phyloP scores from a whole-genome alignment of 805 yeast genomes.

The Tetrapisispora taiwanensis region DNA sequence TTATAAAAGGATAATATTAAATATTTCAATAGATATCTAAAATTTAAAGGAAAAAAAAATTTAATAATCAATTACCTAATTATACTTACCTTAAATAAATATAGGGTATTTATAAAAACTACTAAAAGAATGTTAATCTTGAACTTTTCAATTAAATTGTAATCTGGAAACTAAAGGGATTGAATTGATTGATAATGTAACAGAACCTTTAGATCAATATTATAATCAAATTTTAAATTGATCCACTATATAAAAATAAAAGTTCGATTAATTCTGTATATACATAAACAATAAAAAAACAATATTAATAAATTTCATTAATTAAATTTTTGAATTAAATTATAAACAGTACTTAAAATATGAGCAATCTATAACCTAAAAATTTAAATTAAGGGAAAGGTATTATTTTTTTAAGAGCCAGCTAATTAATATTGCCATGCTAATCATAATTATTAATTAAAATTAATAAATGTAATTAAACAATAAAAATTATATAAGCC shows the following conservation, averaged over 20 bases:
- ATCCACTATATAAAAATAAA: too few species aligned
- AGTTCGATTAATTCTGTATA: not conserved
- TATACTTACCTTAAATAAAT: too few species aligned
- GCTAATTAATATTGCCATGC: not conserved
- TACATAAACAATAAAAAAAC: too few species aligned
- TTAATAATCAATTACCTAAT: too few species aligned
- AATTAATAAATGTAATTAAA: not conserved
- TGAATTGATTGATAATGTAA: too few species aligned
- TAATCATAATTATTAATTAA: not conserved
- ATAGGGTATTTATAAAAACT: too few species aligned
- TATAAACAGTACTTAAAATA: slow-evolving; percentile 1
- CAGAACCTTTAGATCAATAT: too few species aligned
- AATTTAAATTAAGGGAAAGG: slow-evolving; percentile 1
- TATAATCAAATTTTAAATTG: too few species aligned
- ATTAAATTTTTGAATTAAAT: slow-evolving; percentile 2
- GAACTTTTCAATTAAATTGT: too few species aligned
- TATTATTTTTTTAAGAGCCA: slow-evolving; percentile 1
- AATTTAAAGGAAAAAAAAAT: not conserved
- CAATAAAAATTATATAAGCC: slow-evolving; percentile 1
- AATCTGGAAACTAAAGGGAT: too few species aligned
- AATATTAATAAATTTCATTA: not conserved
- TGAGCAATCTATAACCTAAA: slow-evolving; percentile 2
- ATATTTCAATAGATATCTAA: not conserved
- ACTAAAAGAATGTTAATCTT: too few species aligned
- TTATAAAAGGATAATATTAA: not conserved